Evolutionary conservation across 148 eudicot species (phyloP).

Genomic region (Gaultheria prostrata): DNA sequence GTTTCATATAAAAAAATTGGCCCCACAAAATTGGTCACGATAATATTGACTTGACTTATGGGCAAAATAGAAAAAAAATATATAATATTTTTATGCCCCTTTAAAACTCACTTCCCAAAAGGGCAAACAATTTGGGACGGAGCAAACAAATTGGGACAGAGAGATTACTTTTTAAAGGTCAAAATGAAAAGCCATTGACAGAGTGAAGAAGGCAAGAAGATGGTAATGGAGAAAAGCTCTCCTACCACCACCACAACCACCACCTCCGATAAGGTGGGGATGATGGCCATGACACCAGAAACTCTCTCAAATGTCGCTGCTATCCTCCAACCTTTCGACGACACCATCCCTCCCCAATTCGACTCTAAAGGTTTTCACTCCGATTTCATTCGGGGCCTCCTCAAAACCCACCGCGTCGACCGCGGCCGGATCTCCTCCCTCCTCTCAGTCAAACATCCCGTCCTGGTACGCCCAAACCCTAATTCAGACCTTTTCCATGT

Average conservation of each 20-base stretch:
- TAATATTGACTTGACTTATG: too few species aligned
- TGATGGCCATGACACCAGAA: not conserved
- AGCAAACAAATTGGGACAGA: too few species aligned
- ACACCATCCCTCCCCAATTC: slow-evolving; percentile 7
- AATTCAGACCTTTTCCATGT: not conserved
- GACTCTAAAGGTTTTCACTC: slow-evolving; percentile 24
- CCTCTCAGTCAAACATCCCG: slow-evolving; percentile 39
- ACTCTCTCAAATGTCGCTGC: not conserved
- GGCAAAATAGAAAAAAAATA: too few species aligned
- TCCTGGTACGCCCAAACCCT: slow-evolving; percentile 28
- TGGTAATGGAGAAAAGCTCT: not conserved
- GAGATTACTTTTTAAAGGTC: too few species aligned
- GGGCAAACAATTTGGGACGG: too few species aligned
- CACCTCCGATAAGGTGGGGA: not conserved
- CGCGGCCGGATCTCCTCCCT: slow-evolving; percentile 46
- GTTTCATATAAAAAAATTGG: too few species aligned
- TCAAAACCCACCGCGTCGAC: slow-evolving; percentile 32
- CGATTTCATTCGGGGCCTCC: slow-evolving; percentile 27
- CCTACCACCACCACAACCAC: not conserved
- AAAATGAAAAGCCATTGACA: not conserved
- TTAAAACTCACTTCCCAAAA: too few species aligned
- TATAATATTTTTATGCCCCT: too few species aligned
- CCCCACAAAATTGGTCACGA: too few species aligned
- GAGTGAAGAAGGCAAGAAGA: not conserved
- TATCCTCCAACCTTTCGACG: slow-evolving; percentile 11